phyloP scores from a whole-genome alignment of 2,329 filamentous ascomycete species.

The Trichophyton equinum region DNA sequence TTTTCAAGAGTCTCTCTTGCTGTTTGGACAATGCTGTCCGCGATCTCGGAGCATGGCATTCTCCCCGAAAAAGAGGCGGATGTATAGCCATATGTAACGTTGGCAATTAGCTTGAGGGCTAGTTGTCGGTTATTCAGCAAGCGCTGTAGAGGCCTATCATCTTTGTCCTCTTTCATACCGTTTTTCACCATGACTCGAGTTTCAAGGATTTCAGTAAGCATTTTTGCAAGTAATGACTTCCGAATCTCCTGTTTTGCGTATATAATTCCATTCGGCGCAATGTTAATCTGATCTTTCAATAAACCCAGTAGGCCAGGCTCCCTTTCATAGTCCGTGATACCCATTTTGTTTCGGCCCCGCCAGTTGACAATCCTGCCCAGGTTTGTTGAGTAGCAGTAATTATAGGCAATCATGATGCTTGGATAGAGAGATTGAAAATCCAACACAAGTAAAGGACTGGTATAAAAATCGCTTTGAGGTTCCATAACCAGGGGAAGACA shows the following conservation, averaged over 20 bases:
- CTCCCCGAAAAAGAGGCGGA: constrained; percentile 92
- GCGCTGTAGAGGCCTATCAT: constrained; percentile 72
- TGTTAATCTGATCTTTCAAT: constrained; percentile 74
- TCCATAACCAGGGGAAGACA: constrained; percentile 96
- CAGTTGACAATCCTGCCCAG: constrained; percentile 73
- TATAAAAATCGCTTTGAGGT: constrained; percentile 88
- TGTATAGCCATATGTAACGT: constrained; percentile 96
- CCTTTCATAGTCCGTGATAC: constrained; percentile 75
- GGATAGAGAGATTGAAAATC: constrained; percentile 96
- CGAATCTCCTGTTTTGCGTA: constrained; percentile 75
- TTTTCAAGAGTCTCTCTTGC: constrained; percentile 89
- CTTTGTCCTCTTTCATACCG: constrained; percentile 87
- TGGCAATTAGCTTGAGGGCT: constrained; percentile 91
- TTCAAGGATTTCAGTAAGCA: constrained; percentile 90
- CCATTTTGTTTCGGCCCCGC: constrained; percentile 91
- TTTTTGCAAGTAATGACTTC: constrained; percentile 85
- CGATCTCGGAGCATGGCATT: constrained; percentile 97
- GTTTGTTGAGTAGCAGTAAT: constrained; percentile 97
- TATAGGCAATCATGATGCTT: constrained; percentile 98
- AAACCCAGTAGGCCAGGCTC: constrained; percentile 62
- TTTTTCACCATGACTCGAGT: constrained; percentile 96
- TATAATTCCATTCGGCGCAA: constrained; percentile 94
- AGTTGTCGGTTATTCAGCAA: constrained; percentile 88
- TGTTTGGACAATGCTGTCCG: constrained; percentile 95
- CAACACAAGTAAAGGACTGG: constrained; percentile 72